phyloP scores from a whole-genome alignment of 176 grass and related monocot species.

The Raddia distichophylla region DNA sequence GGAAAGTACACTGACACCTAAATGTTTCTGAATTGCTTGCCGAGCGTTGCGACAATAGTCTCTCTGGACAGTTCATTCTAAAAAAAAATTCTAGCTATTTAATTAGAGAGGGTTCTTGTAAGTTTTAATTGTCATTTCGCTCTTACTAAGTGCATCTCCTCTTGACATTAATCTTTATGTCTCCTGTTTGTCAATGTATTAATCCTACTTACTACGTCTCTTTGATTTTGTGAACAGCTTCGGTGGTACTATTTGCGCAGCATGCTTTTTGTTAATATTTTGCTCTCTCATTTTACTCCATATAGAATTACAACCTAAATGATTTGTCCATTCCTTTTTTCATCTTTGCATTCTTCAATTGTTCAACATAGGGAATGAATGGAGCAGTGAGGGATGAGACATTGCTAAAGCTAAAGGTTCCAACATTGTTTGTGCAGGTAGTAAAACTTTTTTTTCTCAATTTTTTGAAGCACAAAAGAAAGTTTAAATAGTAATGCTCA shows the following conservation, averaged over 20 bases:
- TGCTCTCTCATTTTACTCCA: neutral
- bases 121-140: too few relatives aligned
- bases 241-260: neutral
- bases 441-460: slow-evolving; percentile 14
- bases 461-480: neutral
- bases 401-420: slow-evolving; percentile 67
- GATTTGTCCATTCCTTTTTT: neutral
- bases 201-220: too few relatives aligned
- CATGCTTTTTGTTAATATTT: neutral
- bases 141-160: too few relatives aligned
- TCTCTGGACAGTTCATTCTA: too few relatives aligned
- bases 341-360: slow-evolving; percentile 36
- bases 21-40: neutral
- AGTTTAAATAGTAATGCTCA: slow-evolving; percentile 1
- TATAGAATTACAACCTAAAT: neutral
- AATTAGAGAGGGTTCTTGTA: too few relatives aligned
- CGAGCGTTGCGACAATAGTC: neutral
- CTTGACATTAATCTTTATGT: too few relatives aligned
- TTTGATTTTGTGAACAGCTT: too few relatives aligned
- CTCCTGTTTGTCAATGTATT: too few relatives aligned
- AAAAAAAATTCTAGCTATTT: too few relatives aligned
- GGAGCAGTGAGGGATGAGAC: slow-evolving; percentile 68
- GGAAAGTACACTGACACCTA: too few relatives aligned
- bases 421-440: slow-evolving; percentile 93
- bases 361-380: slow-evolving; percentile 66